phyloP scores from a whole-genome alignment of 2,329 filamentous ascomycete species.

The Claviceps sp. region DNA sequence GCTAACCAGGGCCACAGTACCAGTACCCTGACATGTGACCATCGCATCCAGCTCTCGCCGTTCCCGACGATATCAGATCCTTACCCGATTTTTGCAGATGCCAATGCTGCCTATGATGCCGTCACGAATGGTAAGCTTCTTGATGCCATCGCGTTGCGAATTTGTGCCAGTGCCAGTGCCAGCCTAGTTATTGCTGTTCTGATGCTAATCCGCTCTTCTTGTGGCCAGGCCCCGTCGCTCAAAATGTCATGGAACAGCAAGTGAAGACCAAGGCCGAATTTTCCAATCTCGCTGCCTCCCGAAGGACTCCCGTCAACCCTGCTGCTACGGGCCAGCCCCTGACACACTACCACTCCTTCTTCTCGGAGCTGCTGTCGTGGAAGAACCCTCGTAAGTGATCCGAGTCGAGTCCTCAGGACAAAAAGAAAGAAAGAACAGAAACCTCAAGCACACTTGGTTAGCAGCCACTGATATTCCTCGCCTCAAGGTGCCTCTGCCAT shows the following conservation, averaged over 20 bases:
- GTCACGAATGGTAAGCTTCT: conserved; percentile 27
- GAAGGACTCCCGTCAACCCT: conserved; percentile 37
- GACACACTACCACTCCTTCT: conserved; percentile 60
- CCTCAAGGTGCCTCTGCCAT: conserved; percentile 47
- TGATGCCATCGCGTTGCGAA: not conserved
- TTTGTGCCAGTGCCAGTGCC: not conserved
- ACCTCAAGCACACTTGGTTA: conserved; percentile 1
- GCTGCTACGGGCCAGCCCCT: conserved; percentile 49
- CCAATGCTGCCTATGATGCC: conserved; percentile 33
- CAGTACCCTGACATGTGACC: conserved; percentile 5
- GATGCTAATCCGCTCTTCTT: conserved; percentile 1
- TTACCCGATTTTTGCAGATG: conserved; percentile 22
- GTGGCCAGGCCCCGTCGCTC: conserved; percentile 40
- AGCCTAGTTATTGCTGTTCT: conserved; percentile 10
- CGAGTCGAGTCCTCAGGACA: not conserved
- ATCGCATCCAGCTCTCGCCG: not conserved
- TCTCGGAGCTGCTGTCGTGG: conserved; percentile 56
- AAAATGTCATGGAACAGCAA: conserved; percentile 43
- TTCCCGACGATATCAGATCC: conserved; percentile 1
- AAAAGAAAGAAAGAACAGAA: not conserved
- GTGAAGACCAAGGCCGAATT: conserved; percentile 43
- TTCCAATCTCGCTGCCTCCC: conserved; percentile 42
- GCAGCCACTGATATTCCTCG: not conserved
- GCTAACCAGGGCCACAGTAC: not conserved
- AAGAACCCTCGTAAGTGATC: conserved; percentile 46